A percentile compares a stretch with the other conserved stretches of the same genome.
Evolutionary conservation across 2,329 filamentous ascomycete species (phyloP).

Genomic region (Mariannaea elegans): DNA sequence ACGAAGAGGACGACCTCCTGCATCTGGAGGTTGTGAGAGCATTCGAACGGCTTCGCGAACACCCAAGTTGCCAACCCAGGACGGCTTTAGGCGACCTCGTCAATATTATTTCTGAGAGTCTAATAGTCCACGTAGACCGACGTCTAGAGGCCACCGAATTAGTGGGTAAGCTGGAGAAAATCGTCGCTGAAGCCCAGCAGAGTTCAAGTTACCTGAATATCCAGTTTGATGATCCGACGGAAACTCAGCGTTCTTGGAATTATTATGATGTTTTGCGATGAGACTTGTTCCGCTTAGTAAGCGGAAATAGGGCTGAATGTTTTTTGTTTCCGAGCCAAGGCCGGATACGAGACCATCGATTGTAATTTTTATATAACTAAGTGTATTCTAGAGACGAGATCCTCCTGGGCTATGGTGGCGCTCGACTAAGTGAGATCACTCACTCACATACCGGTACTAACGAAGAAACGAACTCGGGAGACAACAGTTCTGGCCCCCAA

Average conservation of each 20-base stretch:
- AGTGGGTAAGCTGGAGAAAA: background rate
- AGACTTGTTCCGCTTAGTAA: too few relatives aligned
- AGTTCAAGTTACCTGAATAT: background rate
- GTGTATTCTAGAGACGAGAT: too few relatives aligned
- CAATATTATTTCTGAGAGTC: constrained; percentile 3
- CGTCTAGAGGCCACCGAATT: background rate
- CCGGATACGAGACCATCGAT: too few relatives aligned
- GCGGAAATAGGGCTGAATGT: background rate
- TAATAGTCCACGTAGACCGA: background rate
- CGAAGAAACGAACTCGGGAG: background rate
- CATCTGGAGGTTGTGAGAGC: constrained; percentile 11
- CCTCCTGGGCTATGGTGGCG: too few relatives aligned
- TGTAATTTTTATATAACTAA: too few relatives aligned
- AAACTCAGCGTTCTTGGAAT: background rate
- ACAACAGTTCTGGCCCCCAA: background rate
- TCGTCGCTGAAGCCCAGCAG: background rate
- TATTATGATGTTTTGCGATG: background rate
- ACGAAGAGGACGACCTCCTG: background rate
- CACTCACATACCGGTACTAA: too few relatives aligned
- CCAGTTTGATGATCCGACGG: background rate
- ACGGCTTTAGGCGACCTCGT: constrained; percentile 15
- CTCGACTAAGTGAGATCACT: too few relatives aligned
- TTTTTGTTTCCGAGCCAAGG: background rate
- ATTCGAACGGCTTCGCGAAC: background rate
- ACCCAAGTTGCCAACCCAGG: background rate